Evolutionary conservation across 768 basidiomycete genomes (phyloP).

Genomic region (Phanerochaete sordida): DNA sequence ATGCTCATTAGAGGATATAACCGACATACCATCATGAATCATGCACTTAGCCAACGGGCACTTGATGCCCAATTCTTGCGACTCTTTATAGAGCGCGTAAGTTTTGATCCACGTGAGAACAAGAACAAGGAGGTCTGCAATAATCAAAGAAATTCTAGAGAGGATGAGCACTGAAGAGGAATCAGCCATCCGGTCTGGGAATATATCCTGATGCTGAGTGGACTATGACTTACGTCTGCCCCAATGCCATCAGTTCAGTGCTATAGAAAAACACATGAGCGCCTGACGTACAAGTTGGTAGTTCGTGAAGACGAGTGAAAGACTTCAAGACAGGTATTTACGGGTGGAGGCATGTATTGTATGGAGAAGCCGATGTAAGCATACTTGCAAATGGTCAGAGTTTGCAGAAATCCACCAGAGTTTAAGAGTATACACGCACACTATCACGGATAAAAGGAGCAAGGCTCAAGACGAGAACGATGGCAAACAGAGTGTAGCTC

Average conservation of each 20-base stretch:
- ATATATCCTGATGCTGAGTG: neutral
- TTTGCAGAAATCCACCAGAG: too few relatives aligned
- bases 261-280: too few relatives aligned
- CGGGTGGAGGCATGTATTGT: too few relatives aligned
- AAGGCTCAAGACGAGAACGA: neutral
- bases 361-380: too few relatives aligned
- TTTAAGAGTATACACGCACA: too few relatives aligned
- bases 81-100: neutral
- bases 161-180: neutral
- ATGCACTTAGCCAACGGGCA: too few relatives aligned
- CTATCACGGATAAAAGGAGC: neutral
- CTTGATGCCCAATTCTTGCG: neutral
- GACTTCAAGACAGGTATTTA: too few relatives aligned
- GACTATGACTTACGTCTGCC: neutral
- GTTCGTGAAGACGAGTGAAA: too few relatives aligned
- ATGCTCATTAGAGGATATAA: too few relatives aligned
- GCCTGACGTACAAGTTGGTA: too few relatives aligned
- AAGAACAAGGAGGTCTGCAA: neutral
- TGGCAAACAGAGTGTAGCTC: neutral
- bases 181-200: neutral
- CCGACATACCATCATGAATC: too few relatives aligned
- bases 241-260: too few relatives aligned
- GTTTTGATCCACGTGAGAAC: neutral
- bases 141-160: neutral
- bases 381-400: neutral